Evolutionary conservation across 2,329 filamentous ascomycete genomes (phyloP).

Genomic region (Cryphonectria naterciae): DNA sequence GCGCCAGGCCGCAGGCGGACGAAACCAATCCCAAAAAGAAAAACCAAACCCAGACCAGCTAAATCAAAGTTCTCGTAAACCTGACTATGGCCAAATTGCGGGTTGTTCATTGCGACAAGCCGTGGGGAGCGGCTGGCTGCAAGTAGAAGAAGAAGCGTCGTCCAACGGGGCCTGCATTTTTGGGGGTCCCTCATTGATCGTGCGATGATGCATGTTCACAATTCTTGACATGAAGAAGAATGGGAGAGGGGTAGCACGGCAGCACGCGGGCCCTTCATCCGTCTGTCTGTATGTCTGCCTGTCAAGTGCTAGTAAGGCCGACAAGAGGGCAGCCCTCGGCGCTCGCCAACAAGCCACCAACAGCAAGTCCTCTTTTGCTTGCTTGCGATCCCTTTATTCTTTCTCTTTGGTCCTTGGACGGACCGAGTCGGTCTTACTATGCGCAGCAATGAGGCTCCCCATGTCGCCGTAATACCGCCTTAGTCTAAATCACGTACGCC

Average conservation of each 20-base stretch:
- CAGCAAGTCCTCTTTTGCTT: not conserved
- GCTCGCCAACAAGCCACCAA: not conserved
- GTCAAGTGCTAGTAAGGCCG: too few species aligned
- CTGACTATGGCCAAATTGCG: not conserved
- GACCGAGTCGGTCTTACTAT: not conserved
- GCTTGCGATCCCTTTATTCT: not conserved
- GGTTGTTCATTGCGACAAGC: not conserved
- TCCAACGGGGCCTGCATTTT: not conserved
- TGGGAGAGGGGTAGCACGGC: too few species aligned
- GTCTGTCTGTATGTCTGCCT: too few species aligned
- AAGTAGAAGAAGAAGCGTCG: too few species aligned
- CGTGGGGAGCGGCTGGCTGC: not conserved
- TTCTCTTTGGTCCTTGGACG: too few species aligned
- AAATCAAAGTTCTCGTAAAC: not conserved
- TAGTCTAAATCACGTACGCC: not conserved
- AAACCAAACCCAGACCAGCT: not conserved
- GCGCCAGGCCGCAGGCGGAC: not conserved
- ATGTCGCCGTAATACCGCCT: not conserved
- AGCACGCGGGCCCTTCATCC: too few species aligned
- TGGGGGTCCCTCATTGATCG: not conserved
- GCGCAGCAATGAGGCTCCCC: slow-evolving; percentile 2
- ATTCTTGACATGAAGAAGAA: too few species aligned
- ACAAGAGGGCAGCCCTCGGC: not conserved
- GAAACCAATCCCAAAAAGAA: not conserved
- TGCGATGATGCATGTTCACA: not conserved